Evolutionary conservation across 495 filamentous ascomycete species (phyloP), one percentile per base, ranked within the genome.

Genomic region (Podospora sp.): DNA sequence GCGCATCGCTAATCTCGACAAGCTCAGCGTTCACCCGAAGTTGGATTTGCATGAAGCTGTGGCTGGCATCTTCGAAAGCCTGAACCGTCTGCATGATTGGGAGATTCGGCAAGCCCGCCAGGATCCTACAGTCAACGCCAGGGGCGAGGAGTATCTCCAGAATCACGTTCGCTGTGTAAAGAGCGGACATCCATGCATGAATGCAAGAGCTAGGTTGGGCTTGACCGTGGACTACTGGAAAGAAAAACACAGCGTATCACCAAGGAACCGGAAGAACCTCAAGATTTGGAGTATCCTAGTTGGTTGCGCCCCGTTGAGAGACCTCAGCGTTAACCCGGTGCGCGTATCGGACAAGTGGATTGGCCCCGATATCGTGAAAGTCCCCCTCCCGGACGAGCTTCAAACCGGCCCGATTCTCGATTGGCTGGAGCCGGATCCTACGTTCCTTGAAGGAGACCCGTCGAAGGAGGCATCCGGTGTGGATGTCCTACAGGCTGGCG

Each of bases 1-100:
- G 71, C 86, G 90, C 68, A 80, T 98, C 51, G 90, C 91, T 1
- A 84, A 81, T 8, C 81, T 96, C 68, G 95, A 99, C 74, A 89
- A 87, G 69, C 82, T 97, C 67, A 94, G 94, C 75, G 78, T 82
- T 22, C 80, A 80, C 7, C 89, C 89, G 35, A 86, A 86, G 22
- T 82, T 97, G 11, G 95, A 94, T 69, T 93, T 95, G 76, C 92
- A 93, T 73, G 92, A 95, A 76, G 95, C 93, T 6, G 83, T 97
- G 18, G 90, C 90, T 33, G 93, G 93, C 7, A 82, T 99, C 6
- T 90, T 88, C 74, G 83, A 82, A 58, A 90, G 88, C 67, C 76
- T 94, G 29, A 75, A 79, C 22, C 85, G 77, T 65, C 70, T 95
- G 69, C 87, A 90, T 78, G 75, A 89, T 69, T 86, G 88, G 76